Percentiles rank a stretch among this genome's conserved stretches.
These are phyloP conservation scores for Blastobotrys proliferans DNA, from an alignment of 1,139 yeast genomes.

Conservation along the genomic window DNA sequence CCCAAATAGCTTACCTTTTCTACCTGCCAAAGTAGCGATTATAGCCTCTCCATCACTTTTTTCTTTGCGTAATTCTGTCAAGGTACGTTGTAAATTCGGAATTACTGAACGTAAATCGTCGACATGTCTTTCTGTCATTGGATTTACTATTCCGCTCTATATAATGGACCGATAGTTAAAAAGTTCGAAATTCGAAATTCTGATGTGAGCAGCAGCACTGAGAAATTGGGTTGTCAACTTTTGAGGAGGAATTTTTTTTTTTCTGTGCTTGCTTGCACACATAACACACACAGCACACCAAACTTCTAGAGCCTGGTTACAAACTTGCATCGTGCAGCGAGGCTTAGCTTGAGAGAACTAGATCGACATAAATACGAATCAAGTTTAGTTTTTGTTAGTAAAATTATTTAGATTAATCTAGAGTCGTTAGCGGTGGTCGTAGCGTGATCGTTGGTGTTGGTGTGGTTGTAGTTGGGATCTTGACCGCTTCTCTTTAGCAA, in stretches of 20 bases:
- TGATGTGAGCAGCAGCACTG: too few species aligned
- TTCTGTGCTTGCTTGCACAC: neutral
- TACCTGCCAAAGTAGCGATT: slow-evolving; percentile 18
- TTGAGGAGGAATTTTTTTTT: neutral
- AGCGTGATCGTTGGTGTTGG: too few species aligned
- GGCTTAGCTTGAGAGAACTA: neutral
- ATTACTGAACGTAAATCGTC: slow-evolving; percentile 10
- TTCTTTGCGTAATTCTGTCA: slow-evolving; percentile 22
- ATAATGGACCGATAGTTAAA: too few species aligned
- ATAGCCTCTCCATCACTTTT: slow-evolving; percentile 21
- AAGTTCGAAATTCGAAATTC: too few species aligned
- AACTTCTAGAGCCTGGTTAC: neutral
- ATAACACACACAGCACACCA: too few species aligned
- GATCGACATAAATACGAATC: neutral
- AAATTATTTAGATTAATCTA: too few species aligned
- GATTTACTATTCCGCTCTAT: too few species aligned
- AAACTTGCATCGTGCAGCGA: neutral
- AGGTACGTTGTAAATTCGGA: slow-evolving; percentile 14
- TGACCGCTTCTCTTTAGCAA: slow-evolving; percentile 9
- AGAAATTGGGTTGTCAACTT: neutral
- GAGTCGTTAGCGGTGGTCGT: too few species aligned
- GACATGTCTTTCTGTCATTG: slow-evolving; percentile 14
- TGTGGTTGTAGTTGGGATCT: neutral
- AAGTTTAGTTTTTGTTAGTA: too few species aligned
- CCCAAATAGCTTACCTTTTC: slow-evolving; percentile 18